Conservation (phyloP, 345 rosid genomes). For the Microthlaspi erraticum region DNA sequence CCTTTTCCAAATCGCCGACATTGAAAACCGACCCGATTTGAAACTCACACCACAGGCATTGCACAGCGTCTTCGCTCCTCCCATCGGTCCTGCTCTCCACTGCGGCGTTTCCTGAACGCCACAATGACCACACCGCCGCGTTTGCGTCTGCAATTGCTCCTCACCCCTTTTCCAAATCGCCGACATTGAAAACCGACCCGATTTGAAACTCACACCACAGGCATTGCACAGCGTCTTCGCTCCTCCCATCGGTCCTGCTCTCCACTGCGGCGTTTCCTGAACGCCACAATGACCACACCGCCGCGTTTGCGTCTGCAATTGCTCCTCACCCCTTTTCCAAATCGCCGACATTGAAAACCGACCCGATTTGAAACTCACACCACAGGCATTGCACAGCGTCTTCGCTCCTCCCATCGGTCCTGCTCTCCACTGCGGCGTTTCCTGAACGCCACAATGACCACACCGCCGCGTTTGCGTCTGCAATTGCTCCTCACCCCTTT, state of each 20-base stretch:
- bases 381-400: slow-evolving; percentile 58
- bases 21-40: too few relatives aligned
- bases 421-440: slow-evolving; percentile 55
- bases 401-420: slow-evolving; percentile 52
- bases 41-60: too few relatives aligned
- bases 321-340: slow-evolving; percentile 39
- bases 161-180: too few relatives aligned
- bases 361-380: slow-evolving; percentile 53
- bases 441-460: slow-evolving; percentile 42
- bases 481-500: slow-evolving; percentile 26
- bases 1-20: too few relatives aligned
- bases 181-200: slow-evolving; percentile 56
- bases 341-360: slow-evolving; percentile 37
- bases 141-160: too few relatives aligned
- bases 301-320: too few relatives aligned
- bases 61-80: too few relatives aligned
- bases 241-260: slow-evolving; percentile 51
- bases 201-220: slow-evolving; percentile 54
- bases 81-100: too few relatives aligned
- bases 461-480: slow-evolving; percentile 45
- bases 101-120: too few relatives aligned
- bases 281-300: slow-evolving; percentile 47
- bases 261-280: slow-evolving; percentile 54
- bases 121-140: too few relatives aligned
- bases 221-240: slow-evolving; percentile 55